phyloP scores from a whole-genome alignment of 345 rosid genomes.

The Populus tremula region DNA sequence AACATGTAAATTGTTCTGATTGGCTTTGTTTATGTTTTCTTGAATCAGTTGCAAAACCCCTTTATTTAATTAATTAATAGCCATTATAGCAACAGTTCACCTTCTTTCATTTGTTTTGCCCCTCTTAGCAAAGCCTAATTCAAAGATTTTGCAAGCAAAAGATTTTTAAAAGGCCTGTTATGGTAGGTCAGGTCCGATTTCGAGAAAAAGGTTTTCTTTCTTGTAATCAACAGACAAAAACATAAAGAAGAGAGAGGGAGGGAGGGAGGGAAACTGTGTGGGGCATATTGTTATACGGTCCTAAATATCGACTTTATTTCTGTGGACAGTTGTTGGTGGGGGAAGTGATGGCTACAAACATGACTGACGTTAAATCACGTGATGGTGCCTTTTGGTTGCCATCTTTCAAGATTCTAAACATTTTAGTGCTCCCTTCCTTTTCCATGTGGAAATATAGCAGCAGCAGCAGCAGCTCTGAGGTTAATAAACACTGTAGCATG shows the following conservation, averaged over 20 bases:
- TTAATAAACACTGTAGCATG: not conserved
- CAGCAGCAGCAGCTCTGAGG: not conserved
- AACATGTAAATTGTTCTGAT: not conserved
- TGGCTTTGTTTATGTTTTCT: slow-evolving; percentile 3
- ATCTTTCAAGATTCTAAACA: slow-evolving; percentile 18
- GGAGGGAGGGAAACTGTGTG: not conserved
- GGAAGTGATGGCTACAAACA: slow-evolving; percentile 16
- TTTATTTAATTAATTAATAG: not conserved
- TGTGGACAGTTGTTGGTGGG: slow-evolving; percentile 13
- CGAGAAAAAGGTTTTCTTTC: not conserved
- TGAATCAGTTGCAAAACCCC: slow-evolving; percentile 9
- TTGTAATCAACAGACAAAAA: not conserved
- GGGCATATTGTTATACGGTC: slow-evolving; percentile 15
- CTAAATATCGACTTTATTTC: slow-evolving; percentile 28
- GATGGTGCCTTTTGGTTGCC: slow-evolving; percentile 33
- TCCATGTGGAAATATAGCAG: slow-evolving; percentile 3
- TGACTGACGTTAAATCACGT: slow-evolving; percentile 42
- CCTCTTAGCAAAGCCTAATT: slow-evolving; percentile 7
- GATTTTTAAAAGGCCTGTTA: slow-evolving; percentile 7
- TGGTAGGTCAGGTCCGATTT: slow-evolving; percentile 20
- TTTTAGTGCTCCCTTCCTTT: slow-evolving; percentile 2
- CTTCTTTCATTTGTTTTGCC: not conserved
- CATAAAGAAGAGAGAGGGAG: not conserved
- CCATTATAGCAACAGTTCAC: not conserved
- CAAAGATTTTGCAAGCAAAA: slow-evolving; percentile 1